Conservation (phyloP, 192 early-diverging fungal genomes). For the Rhizophagus sp. region DNA sequence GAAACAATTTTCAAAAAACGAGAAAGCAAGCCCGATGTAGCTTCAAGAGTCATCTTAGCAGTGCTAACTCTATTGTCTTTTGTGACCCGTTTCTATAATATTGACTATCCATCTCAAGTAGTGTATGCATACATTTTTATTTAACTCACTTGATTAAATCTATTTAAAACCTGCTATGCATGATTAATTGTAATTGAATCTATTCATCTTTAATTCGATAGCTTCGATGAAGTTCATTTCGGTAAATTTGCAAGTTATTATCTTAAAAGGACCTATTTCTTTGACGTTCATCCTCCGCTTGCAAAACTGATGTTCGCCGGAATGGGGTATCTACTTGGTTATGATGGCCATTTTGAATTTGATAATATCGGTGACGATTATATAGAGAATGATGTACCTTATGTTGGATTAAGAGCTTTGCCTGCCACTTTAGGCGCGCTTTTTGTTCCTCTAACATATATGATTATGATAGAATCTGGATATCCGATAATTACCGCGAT, state of each 20-base stretch:
- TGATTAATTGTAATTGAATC: neutral
- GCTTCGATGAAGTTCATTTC: constrained; percentile 99
- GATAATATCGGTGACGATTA: constrained; percentile 95
- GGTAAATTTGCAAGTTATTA: constrained; percentile 98
- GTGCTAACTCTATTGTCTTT: constrained; percentile 51
- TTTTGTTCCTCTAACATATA: constrained; percentile 74
- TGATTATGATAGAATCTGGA: constrained; percentile 87
- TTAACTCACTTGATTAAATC: neutral
- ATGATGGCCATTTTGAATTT: constrained; percentile 94
- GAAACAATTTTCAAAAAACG: neutral
- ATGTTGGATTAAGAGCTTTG: constrained; percentile 77
- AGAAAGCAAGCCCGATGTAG: neutral
- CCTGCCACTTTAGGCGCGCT: constrained; percentile 80
- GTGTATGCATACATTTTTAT: constrained; percentile 50
- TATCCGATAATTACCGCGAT: constrained; percentile 72
- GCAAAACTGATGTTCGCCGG: constrained; percentile 89
- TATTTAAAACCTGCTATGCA: neutral
- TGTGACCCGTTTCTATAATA: constrained; percentile 68
- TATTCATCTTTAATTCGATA: constrained; percentile 27
- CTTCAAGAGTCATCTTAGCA: constrained; percentile 27
- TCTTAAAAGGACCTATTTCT: constrained; percentile 84
- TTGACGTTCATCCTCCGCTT: constrained; percentile 97
- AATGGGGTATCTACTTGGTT: constrained; percentile 84
- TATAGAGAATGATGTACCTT: constrained; percentile 84
- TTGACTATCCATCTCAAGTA: constrained; percentile 70